Percentiles rank a stretch among this genome's conserved stretches.
Conservation (phyloP, 345 rosid genomes). For the Cardamine chenopodiifolia region DNA sequence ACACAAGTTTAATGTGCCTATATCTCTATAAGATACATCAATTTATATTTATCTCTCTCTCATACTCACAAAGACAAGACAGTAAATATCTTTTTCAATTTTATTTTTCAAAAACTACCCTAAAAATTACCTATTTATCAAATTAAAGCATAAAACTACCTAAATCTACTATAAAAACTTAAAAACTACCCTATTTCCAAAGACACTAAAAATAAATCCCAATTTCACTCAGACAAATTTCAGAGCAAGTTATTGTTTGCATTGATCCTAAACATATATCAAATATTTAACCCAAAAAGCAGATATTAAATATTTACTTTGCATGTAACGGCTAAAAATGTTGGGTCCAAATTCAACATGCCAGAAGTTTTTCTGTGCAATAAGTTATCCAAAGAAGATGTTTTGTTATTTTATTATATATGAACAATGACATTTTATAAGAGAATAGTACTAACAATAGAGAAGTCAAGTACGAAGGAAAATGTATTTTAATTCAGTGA, state of each 20-base stretch:
- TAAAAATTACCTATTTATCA: no score
- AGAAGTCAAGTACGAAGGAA: neutral
- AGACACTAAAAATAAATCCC: neutral
- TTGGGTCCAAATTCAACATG: conserved; percentile 24
- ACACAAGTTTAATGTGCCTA: no score
- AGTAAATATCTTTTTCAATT: no score
- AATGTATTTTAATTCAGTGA: conserved; percentile 26
- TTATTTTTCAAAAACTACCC: no score
- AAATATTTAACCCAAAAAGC: no score
- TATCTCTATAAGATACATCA: no score
- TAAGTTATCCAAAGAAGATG: neutral
- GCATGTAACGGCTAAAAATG: conserved; percentile 34
- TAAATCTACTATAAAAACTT: no score
- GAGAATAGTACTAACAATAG: neutral
- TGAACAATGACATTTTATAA: conserved; percentile 2
- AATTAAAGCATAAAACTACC: no score
- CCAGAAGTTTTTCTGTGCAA: conserved; percentile 16
- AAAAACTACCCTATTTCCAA: no score
- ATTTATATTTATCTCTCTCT: no score
- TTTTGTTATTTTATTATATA: neutral
- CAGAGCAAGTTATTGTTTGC: conserved; percentile 18
- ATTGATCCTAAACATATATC: conserved; percentile 16
- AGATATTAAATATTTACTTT: neutral
- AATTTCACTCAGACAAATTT: neutral
- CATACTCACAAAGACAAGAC: no score